Base-by-base conservation (phyloP, 2,329 filamentous ascomycete genomes). In the Hymenoscyphus albidus region DNA sequence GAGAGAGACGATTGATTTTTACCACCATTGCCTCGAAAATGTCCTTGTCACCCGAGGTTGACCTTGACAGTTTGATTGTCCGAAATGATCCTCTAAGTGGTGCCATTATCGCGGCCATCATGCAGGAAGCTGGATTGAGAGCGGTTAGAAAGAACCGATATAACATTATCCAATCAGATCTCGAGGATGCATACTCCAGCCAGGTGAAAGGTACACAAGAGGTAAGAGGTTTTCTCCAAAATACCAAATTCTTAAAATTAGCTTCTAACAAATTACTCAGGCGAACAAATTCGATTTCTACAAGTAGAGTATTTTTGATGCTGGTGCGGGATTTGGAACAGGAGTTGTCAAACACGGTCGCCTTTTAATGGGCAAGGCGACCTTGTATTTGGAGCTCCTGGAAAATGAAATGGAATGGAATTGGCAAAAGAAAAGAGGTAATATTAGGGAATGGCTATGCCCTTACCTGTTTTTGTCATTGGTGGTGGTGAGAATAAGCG, bases 91-190 rank as follows among this genome's bases (percentile, higher is more conserved):
- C 95, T 1, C 82, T 99, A 59, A 96, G 91, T 59, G 95, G 95
- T 73, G 95, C 95, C 64, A 89, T 99, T 72, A 99, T 99, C 76
- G 93, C 95, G 58, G 95, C 95, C 61, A 97, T 99, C 76, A 99
- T 99, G 95, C 95, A 99, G 79, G 95, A 99, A 80, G 95, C 95
- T 39, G 95, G 95, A 70, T 83, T 99, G 71, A 87, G 93, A 70
- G 94, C 94, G 32, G 94, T 98, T 69, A 86, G 94, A 74, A 98
- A 97, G 88, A 98, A 99, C 80, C 84, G 95, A 74, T 99, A 99
- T 81, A 98, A 99, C 79, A 99, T 99, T 77, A 98, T 99, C 74
- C 95, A 99, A 82, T 88, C 85, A 68, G 95, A 99, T 80, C 82
- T 99, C 69, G 95, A 99, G 79, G 95, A 98, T 78, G 95, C 95